phyloP scores from a whole-genome alignment of 345 rosid species.

The Brassica juncea region DNA sequence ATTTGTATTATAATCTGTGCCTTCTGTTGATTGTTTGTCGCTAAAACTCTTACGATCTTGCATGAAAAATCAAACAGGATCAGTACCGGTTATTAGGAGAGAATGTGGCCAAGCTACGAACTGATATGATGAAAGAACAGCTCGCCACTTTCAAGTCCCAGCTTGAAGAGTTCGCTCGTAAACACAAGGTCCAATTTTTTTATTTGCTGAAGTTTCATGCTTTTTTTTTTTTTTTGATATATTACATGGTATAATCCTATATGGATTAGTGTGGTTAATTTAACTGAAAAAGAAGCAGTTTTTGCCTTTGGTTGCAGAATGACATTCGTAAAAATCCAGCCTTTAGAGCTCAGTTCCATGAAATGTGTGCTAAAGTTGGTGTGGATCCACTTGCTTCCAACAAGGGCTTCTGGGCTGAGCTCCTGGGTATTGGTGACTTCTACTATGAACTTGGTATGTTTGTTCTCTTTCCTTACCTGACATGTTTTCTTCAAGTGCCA shows the following conservation, averaged over 20 bases:
- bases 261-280: not conserved
- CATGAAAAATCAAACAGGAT: conserved; percentile 48
- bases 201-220: not conserved
- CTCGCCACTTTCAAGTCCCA: conserved; percentile 84
- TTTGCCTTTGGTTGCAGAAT: conserved; percentile 53
- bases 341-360: conserved; percentile 84
- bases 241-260: too few species aligned
- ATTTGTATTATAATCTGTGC: not conserved
- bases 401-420: conserved; percentile 97
- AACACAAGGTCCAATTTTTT: conserved; percentile 66
- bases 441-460: conserved; percentile 79
- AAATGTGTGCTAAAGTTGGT: conserved; percentile 95
- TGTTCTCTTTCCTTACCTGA: not conserved
- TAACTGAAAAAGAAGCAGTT: not conserved
- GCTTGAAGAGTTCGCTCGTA: conserved; percentile 89
- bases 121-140: conserved; percentile 97
- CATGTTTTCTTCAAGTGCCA: not conserved
- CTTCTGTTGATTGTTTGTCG: not conserved
- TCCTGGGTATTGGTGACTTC: conserved; percentile 93
- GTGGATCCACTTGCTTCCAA: conserved; percentile 95
- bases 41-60: not conserved
- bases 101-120: conserved; percentile 81
- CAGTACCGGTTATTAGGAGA: conserved; percentile 81
- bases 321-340: conserved; percentile 86
- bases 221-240: too few species aligned